Base-by-base conservation (phyloP, 352 stramenopile species). In the Globisporangium carolinianum region DNA sequence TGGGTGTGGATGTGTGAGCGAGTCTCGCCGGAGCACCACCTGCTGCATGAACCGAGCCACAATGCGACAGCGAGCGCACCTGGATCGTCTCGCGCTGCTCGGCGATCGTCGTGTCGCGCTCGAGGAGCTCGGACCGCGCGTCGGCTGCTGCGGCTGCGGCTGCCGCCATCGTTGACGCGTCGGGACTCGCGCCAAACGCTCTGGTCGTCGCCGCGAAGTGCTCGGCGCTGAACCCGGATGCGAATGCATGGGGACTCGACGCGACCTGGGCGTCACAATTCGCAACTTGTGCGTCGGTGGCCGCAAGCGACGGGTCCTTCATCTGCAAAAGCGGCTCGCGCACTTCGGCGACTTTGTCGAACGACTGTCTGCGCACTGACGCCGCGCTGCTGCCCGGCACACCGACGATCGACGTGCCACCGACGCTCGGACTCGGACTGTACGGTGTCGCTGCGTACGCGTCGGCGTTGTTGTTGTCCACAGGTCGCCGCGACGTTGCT, bases 71-170 rank as follows among this genome's bases (percentile, higher is more conserved):
- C 24, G 24, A 32, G 24, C 15, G 15, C 53, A 83, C 76, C 71
- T 92, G 79, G 41, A 95, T 83, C 10, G 87, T 97, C 64, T 98
- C 91, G 18, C 79, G 72, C 17, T 97, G 70, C 56, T 97, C 87
- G 11, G 66, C 57, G 45, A 97, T 95, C 14, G 75, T 84, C 46
- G 73, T 93, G 69, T 78, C 92, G 56, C 84, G 89, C 63, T 94
- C 82, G 12, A 62, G 51, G 37, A 92, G 49, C 51, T 87, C 73
- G 49, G 71, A 63, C 15, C 65, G 62, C 18, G 51, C 51, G 15
- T 55, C 43, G 3, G 62, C 39, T 10, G 51, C 62, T 47, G 58
- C 41, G 14, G 60, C 37, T 36, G 10, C 65, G 60, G 17, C 58
- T 65, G 37, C 52, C 24, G 24, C 24, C 24, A 3, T 32, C 24